Conservation (phyloP, 805 yeast species). For the Pichia cephalocereana region DNA sequence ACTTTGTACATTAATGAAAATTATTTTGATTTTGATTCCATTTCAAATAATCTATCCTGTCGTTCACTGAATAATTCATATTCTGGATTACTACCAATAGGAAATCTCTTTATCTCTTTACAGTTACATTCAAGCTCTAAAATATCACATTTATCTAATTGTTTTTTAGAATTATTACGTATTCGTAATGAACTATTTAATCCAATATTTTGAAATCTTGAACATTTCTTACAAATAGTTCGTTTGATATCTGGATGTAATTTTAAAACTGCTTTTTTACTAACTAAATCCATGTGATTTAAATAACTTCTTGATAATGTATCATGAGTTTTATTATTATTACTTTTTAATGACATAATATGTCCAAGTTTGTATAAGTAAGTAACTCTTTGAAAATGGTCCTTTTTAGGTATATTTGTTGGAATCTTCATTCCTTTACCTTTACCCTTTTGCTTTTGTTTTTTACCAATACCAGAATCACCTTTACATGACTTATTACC, state of each 20-base stretch:
- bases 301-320: conserved; percentile 48
- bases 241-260: conserved; percentile 60
- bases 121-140: conserved; percentile 47
- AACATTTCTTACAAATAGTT: conserved; percentile 59
- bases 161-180: conserved; percentile 31
- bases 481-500: too few species aligned
- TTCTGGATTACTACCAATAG: conserved; percentile 47
- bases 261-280: conserved; percentile 59
- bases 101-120: conserved; percentile 44
- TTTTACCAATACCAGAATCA: background rate
- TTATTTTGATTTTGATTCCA: background rate
- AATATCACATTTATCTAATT: conserved; percentile 32
- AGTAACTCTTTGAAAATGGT: conserved; percentile 51
- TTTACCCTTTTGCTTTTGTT: too few species aligned
- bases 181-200: conserved; percentile 27
- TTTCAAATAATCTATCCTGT: conserved; percentile 18
- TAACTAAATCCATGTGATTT: conserved; percentile 47
- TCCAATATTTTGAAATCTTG: conserved; percentile 42
- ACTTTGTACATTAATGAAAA: background rate
- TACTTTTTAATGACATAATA: conserved; percentile 23
- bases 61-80: conserved; percentile 40
- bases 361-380: conserved; percentile 50
- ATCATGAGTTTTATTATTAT: conserved; percentile 15
- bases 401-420: conserved; percentile 38
- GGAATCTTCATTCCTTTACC: conserved; percentile 21